Conservation (phyloP, 2,329 filamentous ascomycete genomes). For the Cryoendolithus antarcticus region DNA sequence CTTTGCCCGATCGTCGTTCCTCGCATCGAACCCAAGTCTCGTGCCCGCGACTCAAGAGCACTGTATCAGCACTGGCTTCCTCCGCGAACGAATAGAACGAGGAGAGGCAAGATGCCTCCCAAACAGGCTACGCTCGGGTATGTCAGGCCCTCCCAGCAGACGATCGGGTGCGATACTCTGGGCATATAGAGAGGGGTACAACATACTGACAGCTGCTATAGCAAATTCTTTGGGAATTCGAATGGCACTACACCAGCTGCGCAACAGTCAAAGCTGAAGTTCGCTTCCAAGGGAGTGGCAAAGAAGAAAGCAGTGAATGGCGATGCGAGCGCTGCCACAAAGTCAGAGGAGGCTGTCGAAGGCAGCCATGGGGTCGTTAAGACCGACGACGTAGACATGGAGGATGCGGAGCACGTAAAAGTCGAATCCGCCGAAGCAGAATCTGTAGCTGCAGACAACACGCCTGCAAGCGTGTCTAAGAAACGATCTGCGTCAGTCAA, state of each 20-base stretch:
- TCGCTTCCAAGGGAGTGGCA: constrained; percentile 29
- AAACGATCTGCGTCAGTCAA: constrained; percentile 17
- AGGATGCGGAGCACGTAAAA: constrained; percentile 13
- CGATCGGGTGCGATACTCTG: constrained; percentile 51
- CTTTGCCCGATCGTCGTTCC: too few relatives aligned
- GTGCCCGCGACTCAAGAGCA: constrained; percentile 5
- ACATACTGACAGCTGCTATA: constrained; percentile 27
- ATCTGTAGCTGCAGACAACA: constrained; percentile 12
- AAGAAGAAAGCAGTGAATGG: constrained; percentile 3
- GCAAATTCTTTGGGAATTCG: constrained; percentile 71
- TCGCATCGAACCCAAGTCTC: too few relatives aligned
- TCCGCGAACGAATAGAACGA: constrained; percentile 4
- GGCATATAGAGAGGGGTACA: constrained; percentile 6
- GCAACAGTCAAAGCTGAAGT: constrained; percentile 69
- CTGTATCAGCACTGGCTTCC: constrained; percentile 4
- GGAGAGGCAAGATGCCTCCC: constrained; percentile 29
- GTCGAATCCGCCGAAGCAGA: constrained; percentile 12
- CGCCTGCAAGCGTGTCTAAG: constrained; percentile 12
- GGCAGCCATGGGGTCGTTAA: constrained; percentile 15
- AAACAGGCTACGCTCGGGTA: constrained; percentile 86
- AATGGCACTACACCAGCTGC: constrained; percentile 47
- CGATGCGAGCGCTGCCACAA: constrained; percentile 1
- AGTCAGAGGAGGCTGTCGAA: not conserved
- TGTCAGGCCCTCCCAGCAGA: constrained; percentile 65
- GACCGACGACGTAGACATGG: constrained; percentile 23